A percentile compares a stretch with the other conserved stretches of the same genome.
phyloP scores from a whole-genome alignment of 805 yeast species.

The Limtongia smithiae region DNA sequence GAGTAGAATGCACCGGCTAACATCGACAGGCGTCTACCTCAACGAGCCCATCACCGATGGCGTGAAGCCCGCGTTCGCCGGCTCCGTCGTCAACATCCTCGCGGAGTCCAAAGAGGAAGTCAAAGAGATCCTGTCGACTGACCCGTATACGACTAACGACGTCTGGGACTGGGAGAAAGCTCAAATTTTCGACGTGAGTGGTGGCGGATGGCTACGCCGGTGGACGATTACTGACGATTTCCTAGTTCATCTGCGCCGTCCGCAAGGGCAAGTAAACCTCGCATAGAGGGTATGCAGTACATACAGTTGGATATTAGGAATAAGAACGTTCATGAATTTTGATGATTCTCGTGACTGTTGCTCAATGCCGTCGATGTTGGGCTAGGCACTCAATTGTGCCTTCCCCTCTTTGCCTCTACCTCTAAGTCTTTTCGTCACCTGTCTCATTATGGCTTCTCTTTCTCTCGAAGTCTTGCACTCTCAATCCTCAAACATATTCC shows the following conservation, averaged over 20 bases:
- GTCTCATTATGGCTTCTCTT: too few species aligned
- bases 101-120: conserved; percentile 68
- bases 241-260: conserved; percentile 20
- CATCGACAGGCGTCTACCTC: conserved; percentile 21
- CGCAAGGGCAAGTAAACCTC: conserved; percentile 16
- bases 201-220: too few species aligned
- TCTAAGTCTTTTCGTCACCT: too few species aligned
- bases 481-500: too few species aligned
- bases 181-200: conserved; percentile 56
- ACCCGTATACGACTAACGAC: conserved; percentile 59
- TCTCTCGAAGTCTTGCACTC: too few species aligned
- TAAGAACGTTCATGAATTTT: too few species aligned
- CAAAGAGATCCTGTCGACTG: conserved; percentile 58
- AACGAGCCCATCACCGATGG: conserved; percentile 19
- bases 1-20: background rate
- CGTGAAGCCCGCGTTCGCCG: conserved; percentile 52
- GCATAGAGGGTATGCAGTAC: too few species aligned
- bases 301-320: too few species aligned
- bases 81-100: conserved; percentile 59
- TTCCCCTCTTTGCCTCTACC: too few species aligned
- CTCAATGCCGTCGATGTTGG: too few species aligned
- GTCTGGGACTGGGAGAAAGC: conserved; percentile 72
- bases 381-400: too few species aligned
- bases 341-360: too few species aligned
- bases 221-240: background rate